phyloP scores from a whole-genome alignment of 257 asterid species.

The Galeopsis tetrahit region DNA sequence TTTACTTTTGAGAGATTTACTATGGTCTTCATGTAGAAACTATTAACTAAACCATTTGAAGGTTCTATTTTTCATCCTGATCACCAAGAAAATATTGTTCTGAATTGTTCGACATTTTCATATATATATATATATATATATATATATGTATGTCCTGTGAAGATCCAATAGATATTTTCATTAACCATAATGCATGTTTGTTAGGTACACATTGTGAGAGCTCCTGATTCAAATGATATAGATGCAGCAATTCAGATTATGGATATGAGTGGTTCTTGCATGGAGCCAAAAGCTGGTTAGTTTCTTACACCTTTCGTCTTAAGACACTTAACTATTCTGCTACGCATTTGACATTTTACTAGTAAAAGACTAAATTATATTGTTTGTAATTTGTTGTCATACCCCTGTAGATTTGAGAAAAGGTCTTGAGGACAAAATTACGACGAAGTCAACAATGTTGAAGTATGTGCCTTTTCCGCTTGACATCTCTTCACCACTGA shows the following conservation, averaged over 20 bases:
- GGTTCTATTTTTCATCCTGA: background rate
- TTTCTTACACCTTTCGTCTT: conserved; percentile 11
- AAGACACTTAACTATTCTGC: background rate
- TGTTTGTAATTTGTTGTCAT: conserved; percentile 23
- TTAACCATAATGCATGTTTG: conserved; percentile 23
- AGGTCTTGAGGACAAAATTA: conserved; percentile 52
- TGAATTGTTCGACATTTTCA: background rate
- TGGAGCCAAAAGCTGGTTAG: conserved; percentile 55
- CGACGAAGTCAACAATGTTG: conserved; percentile 50
- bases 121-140: background rate
- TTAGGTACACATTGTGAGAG: conserved; percentile 90
- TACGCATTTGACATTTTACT: conserved; percentile 9
- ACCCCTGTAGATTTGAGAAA: conserved; percentile 29
- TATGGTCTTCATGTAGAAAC: background rate
- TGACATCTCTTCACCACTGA: conserved; percentile 39
- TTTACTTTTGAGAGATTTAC: background rate
- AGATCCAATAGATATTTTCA: background rate
- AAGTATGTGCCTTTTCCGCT: conserved; percentile 51
- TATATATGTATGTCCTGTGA: background rate
- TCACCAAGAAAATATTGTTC: background rate
- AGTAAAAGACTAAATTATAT: conserved; percentile 24
- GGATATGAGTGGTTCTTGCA: conserved; percentile 48
- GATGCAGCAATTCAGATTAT: conserved; percentile 77
- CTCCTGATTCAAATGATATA: conserved; percentile 54
- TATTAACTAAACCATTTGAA: background rate